These are phyloP conservation scores for Plantago lanceolata DNA, from an alignment of 305 asterid genomes.

Conservation along the genomic window DNA sequence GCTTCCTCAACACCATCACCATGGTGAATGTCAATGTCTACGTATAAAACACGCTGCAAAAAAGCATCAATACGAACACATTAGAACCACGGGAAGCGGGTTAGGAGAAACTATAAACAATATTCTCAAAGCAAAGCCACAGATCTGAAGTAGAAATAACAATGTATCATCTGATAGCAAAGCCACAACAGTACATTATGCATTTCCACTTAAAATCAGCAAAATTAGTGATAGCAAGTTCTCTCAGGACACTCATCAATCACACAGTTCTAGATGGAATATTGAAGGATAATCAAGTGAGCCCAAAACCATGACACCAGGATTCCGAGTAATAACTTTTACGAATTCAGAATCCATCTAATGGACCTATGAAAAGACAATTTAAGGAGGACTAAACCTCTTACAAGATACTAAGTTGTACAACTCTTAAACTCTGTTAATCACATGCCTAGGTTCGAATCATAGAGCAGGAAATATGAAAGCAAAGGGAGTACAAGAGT, in stretches of 20 bases:
- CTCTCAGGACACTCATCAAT: no score
- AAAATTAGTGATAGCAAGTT: neutral
- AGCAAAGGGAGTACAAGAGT: neutral
- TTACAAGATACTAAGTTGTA: neutral
- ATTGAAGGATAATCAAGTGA: no score
- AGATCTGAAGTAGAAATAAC: neutral
- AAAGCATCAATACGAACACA: neutral
- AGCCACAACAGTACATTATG: neutral
- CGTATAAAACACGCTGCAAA: slow-evolving; percentile 58
- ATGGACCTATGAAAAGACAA: neutral
- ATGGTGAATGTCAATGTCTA: slow-evolving; percentile 63
- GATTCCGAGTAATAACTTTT: no score
- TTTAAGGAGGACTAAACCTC: neutral
- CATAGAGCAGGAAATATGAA: neutral
- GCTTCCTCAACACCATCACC: slow-evolving; percentile 71
- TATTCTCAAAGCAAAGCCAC: neutral
- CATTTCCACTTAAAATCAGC: neutral
- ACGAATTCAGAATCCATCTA: no score
- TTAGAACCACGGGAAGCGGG: slow-evolving; percentile 13
- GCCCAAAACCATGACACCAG: no score
- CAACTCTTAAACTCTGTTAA: neutral
- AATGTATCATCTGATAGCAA: neutral
- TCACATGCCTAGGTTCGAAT: neutral
- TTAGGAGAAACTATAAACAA: neutral
- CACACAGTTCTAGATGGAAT: no score